Base-by-base conservation (phyloP, 129 eudicot genomes). In the Sambucus nigra region DNA sequence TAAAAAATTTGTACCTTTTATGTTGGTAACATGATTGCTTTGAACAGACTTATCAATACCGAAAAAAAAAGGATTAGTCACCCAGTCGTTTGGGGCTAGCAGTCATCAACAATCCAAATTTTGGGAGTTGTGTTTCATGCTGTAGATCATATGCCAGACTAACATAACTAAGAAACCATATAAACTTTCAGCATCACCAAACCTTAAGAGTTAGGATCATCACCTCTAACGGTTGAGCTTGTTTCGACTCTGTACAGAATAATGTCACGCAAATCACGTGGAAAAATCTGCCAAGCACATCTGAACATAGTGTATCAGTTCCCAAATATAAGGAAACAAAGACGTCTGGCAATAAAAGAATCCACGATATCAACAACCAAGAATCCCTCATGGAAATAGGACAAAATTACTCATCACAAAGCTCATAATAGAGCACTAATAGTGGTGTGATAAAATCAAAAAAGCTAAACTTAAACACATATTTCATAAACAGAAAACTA, bases 221-320 rank as follows among this genome's bases (percentile, higher is more conserved):
- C 23, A 85, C 95, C 91, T 85, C 95, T 67, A 85, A 53, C 44
- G 81, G 74, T 48, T 80, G 79, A 60, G 71, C 74, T 33, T 20
- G 53, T 63, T 67, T 78, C 19, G 78, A 65, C 61, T 75, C 80
- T n/a, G 44, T 45, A 29, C 68, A 63, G 63, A 57, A 85, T 76
- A 54, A 32, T 77, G 55, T 85, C 75, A 46, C 73, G 91, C 60
- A 81, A 52, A 75, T 85, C 83, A 69, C 21, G 55, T 5, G 95
- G 95, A 64, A 85, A 85, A 63, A 85, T 81, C 95, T 85, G 69
- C 4, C 47, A 69, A 55, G 45, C 67, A 51, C 22, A 13, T 20
- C 5, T 2, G 2, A 6, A 1, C 15, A 5, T 26, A 31, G 8
- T 21, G 13, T 9, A 10, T 25, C 27, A 50, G 22, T 32, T 4